A percentile compares a stretch with the other conserved stretches of the same genome.
Evolutionary conservation across 139 green algal species (phyloP).

Genomic region (Ettlia oleoabundans): DNA sequence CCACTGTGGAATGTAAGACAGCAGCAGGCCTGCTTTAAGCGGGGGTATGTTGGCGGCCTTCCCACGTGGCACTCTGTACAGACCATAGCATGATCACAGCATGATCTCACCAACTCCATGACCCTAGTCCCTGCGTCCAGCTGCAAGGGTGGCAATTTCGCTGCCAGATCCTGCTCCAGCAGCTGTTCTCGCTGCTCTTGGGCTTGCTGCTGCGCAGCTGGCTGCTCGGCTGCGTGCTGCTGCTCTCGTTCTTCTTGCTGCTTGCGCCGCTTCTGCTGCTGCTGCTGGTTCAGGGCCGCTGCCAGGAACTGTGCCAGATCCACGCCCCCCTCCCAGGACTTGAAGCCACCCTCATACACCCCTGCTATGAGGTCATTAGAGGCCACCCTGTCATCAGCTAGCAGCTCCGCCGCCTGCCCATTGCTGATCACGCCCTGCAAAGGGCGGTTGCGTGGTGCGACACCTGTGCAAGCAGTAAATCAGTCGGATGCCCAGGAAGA

Average conservation of each 20-base stretch:
- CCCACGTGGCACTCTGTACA: too few relatives aligned
- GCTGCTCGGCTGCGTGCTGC: background rate
- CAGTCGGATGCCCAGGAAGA: background rate
- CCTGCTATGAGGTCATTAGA: constrained; percentile 46
- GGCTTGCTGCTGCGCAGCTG: background rate
- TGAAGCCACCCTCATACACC: constrained; percentile 81
- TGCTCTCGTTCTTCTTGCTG: background rate
- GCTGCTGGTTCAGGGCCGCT: constrained; percentile 11
- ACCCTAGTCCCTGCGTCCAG: background rate
- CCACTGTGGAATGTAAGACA: background rate
- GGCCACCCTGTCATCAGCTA: constrained; percentile 5
- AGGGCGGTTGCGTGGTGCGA: too few relatives aligned
- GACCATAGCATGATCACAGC: background rate
- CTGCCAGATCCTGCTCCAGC: background rate
- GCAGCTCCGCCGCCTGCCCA: background rate
- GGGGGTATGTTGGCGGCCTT: background rate
- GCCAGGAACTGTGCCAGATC: constrained; percentile 80
- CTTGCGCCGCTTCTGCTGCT: constrained; percentile 7
- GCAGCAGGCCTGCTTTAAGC: background rate
- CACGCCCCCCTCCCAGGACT: constrained; percentile 89
- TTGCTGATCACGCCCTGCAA: constrained; percentile 31
- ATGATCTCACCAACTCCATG: constrained; percentile 27
- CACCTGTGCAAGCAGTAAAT: background rate
- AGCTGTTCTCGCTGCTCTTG: background rate
- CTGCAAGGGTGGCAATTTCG: background rate